Base-by-base conservation (phyloP, 2,329 filamentous ascomycete species). In the Raffaelea arxii region DNA sequence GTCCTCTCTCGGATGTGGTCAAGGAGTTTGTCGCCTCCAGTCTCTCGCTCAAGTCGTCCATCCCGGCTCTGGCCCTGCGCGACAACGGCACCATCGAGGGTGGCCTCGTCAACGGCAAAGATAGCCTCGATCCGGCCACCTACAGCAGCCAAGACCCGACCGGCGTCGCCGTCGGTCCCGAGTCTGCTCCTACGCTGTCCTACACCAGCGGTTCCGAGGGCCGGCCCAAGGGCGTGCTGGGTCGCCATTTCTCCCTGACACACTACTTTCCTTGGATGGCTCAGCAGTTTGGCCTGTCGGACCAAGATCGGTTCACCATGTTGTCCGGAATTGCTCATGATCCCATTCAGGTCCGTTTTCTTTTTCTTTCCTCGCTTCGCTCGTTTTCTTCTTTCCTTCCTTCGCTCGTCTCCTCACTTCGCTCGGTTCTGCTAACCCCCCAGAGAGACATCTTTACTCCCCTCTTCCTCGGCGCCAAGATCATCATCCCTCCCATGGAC, bases 211-310 rank as follows among this genome's bases (percentile, higher is more conserved):
- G 89, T 4, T 78, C 73, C 1, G 86, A 94, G 66, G 87, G 86
- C 40, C 72, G 77, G 53, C 89, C 88, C 27, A 95, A 94, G 70
- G 88, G 88, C 55, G 91, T 97, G 12, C 75, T 81, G 47, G 90
- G 91, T 1, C 77, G 91, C 14, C 91, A 97, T 65, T 97, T 84
- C 67, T 85, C 80, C 43, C 69, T 97, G 50, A 78, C 88, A 1
- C 82, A 84, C 56, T 97, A 95, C 67, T 94, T 91, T 59, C 80
- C 82, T 19, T 97, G 89, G 90, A 97, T 97, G 91, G 80, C 87
- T 0, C 69, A 92, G 65, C 79, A 71, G 2, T 97, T 97, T 62
- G 71, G 79, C 42, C 72, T 94, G 41, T 82, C 78, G 1, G 72
- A 80, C 9, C 74, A 86, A 37, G 82, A 82, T 60, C 77, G 75